These are phyloP conservation scores for Chionographis japonica DNA, from an alignment of 106 monocot genomes.

Conservation along the genomic window DNA sequence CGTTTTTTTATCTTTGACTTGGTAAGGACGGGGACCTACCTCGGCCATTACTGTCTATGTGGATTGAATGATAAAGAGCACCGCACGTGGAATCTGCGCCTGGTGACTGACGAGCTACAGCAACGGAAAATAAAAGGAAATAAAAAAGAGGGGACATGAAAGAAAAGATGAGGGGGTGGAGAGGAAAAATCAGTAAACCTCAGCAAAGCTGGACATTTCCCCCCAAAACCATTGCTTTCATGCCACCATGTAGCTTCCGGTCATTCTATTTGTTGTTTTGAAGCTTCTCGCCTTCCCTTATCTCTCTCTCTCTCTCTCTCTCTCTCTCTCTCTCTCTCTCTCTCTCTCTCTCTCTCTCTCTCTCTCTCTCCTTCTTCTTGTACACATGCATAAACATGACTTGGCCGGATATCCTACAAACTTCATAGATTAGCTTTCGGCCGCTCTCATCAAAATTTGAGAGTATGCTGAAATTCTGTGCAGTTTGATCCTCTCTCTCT, in stretches of 20 bases:
- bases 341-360: background rate
- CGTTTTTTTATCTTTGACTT: background rate
- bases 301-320: constrained; percentile 15
- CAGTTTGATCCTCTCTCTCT: no score
- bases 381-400: no score
- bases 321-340: constrained; percentile 9
- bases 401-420: no score
- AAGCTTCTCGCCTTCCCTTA: constrained; percentile 17
- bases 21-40: background rate
- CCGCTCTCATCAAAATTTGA: no score
- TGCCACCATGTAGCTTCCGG: constrained; percentile 8
- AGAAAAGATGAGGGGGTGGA: background rate
- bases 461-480: no score
- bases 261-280: constrained; percentile 23
- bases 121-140: background rate
- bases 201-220: constrained; percentile 1
- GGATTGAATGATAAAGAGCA: constrained; percentile 31
- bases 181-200: background rate
- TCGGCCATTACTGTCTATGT: constrained; percentile 22
- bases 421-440: no score
- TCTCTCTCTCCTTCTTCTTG: background rate
- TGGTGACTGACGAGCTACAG: constrained; percentile 24
- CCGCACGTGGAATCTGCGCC: constrained; percentile 46
- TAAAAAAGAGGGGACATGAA: background rate
- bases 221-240: constrained; percentile 16